Evolutionary conservation across 108 stramenopile genomes (phyloP).

Genomic region (Conticribra guillardii): DNA sequence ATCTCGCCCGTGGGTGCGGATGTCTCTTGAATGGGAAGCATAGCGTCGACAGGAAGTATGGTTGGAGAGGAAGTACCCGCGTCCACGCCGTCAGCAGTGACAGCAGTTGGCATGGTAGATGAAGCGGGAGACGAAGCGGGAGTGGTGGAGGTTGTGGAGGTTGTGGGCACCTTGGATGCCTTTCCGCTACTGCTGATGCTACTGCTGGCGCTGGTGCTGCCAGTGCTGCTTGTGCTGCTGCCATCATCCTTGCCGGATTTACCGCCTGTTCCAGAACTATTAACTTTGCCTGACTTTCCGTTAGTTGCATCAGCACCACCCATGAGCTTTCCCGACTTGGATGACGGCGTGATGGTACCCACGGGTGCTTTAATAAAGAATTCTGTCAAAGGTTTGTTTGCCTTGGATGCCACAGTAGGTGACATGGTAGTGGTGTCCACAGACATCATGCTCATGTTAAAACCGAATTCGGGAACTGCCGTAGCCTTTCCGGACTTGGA

Average conservation of each 20-base stretch:
- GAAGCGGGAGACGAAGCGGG: background rate
- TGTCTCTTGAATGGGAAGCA: background rate
- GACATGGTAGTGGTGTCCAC: background rate
- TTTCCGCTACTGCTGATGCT: background rate
- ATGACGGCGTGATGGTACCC: background rate
- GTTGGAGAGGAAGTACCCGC: no score
- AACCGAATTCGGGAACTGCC: background rate
- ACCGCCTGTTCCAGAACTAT: no score
- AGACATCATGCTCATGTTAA: background rate
- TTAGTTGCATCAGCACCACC: background rate
- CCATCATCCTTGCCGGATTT: background rate
- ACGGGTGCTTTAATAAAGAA: background rate
- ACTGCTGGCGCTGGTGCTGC: background rate
- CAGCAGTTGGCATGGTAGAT: background rate
- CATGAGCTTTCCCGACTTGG: background rate
- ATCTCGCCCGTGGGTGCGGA: background rate
- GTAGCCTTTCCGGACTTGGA: background rate
- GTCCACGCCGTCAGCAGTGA: no score
- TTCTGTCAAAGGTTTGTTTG: background rate
- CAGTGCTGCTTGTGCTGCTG: background rate
- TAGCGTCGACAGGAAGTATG: background rate
- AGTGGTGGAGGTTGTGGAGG: background rate
- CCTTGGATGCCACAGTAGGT: background rate
- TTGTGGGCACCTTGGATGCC: background rate
- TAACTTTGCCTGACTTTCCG: background rate